Conservation (phyloP, 2,329 filamentous ascomycete genomes). For the Colletotrichum sp. region DNA sequence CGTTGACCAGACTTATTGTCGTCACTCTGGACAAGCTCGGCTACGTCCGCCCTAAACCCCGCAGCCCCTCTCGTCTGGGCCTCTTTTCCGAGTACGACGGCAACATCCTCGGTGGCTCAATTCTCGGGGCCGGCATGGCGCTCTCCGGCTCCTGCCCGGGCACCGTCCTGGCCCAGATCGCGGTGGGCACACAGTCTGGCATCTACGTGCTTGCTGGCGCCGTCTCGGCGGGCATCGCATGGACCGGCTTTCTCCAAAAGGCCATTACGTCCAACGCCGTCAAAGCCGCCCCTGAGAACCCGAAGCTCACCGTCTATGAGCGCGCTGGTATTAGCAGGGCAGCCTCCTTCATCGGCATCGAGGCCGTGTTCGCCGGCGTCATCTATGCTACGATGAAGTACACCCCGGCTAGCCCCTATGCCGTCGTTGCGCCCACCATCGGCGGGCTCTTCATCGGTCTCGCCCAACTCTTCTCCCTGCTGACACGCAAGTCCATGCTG, state of each 20-base stretch:
- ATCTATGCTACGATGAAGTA: slow-evolving; percentile 42
- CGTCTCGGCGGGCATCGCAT: slow-evolving; percentile 59
- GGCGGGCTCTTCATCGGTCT: slow-evolving; percentile 65
- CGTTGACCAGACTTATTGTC: slow-evolving; percentile 46
- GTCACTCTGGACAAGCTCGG: slow-evolving; percentile 47
- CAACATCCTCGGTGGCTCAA: slow-evolving; percentile 66
- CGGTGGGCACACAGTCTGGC: slow-evolving; percentile 56
- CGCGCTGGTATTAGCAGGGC: slow-evolving; percentile 43
- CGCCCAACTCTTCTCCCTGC: slow-evolving; percentile 62
- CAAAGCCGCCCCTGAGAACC: slow-evolving; percentile 25
- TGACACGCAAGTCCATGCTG: slow-evolving; percentile 57
- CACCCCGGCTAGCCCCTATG: slow-evolving; percentile 33
- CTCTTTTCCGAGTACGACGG: slow-evolving; percentile 64
- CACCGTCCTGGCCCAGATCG: slow-evolving; percentile 66
- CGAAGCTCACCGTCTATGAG: slow-evolving; percentile 39
- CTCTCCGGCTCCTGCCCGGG: slow-evolving; percentile 70
- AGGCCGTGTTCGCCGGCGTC: slow-evolving; percentile 42
- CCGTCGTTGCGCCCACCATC: slow-evolving; percentile 46
- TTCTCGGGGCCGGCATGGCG: slow-evolving; percentile 71
- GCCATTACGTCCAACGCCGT: slow-evolving; percentile 33
- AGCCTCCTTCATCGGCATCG: slow-evolving; percentile 45
- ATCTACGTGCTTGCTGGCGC: slow-evolving; percentile 59
- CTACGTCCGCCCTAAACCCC: slow-evolving; percentile 49
- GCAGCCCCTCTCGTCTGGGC: slow-evolving; percentile 55
- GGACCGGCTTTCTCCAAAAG: slow-evolving; percentile 48